phyloP scores from a whole-genome alignment of 2,329 filamentous ascomycete genomes.

The Fusarium algeriense region DNA sequence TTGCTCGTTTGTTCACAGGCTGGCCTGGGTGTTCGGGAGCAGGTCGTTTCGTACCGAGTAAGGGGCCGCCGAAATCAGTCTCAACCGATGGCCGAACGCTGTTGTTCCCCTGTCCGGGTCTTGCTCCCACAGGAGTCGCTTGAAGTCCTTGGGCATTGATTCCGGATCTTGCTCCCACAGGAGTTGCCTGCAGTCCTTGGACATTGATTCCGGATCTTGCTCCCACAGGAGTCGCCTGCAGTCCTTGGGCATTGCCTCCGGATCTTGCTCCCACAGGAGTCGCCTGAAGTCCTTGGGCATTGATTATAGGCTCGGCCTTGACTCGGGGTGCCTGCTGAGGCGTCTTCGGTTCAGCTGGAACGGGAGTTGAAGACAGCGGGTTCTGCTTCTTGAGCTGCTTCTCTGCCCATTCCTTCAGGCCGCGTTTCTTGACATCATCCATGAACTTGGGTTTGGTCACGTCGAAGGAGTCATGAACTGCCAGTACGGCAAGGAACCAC shows the following conservation, averaged over 20 bases:
- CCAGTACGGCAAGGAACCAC: conserved; percentile 1
- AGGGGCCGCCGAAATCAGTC: too few relatives aligned
- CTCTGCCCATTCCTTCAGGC: conserved; percentile 10
- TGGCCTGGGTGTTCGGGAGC: background rate
- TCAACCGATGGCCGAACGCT: conserved; percentile 8
- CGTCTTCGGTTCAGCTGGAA: background rate
- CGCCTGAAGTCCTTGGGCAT: background rate
- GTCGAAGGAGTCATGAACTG: background rate
- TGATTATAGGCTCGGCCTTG: background rate
- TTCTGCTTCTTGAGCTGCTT: background rate
- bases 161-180: background rate
- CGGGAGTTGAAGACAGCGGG: background rate
- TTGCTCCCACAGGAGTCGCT: background rate
- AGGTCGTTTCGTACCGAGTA: conserved; percentile 2
- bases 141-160: background rate
- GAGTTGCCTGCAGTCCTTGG: background rate
- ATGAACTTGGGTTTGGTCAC: rapidly evolving
- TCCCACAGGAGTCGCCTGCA: too few relatives aligned
- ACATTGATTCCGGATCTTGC: background rate
- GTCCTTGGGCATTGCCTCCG: background rate
- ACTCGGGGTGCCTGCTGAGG: background rate
- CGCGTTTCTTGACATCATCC: background rate
- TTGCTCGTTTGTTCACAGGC: background rate
- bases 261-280: too few relatives aligned
- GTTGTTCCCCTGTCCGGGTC: rapidly evolving